Percentiles rank a stretch among this genome's conserved stretches.
phyloP scores from a whole-genome alignment of 495 filamentous ascomycete species.

The Penicillium pulvis region DNA sequence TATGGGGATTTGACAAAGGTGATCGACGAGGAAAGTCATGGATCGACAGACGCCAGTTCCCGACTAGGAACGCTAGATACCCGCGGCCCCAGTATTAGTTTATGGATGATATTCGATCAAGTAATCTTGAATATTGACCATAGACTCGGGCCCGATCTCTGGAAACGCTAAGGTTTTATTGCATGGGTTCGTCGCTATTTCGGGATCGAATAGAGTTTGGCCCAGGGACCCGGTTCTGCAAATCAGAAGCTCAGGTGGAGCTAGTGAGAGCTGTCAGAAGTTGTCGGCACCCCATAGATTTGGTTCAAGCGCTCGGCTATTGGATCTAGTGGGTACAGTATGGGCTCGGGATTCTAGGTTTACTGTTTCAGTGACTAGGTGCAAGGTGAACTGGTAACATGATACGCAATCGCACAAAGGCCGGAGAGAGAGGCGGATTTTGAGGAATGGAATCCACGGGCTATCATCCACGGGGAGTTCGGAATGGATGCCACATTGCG shows the following conservation, averaged over 20 bases:
- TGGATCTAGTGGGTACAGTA: not conserved
- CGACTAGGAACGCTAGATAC: constrained; percentile 1
- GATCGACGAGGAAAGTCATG: constrained; percentile 20
- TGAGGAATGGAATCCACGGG: constrained; percentile 9
- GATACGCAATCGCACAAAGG: not conserved
- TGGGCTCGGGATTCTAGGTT: not conserved
- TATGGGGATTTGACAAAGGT: constrained; percentile 4
- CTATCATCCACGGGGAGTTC: constrained; percentile 7
- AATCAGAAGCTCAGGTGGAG: constrained; percentile 9
- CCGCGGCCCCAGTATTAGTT: not conserved
- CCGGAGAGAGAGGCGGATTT: constrained; percentile 6
- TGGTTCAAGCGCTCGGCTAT: constrained; percentile 16
- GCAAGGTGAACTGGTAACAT: not conserved
- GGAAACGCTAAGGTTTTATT: not conserved
- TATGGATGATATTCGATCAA: too few relatives aligned
- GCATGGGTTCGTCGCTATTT: constrained; percentile 3
- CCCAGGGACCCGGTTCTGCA: constrained; percentile 4
- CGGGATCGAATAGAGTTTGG: constrained; percentile 7
- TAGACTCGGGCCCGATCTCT: not conserved
- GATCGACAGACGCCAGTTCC: constrained; percentile 20
- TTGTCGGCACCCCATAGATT: constrained; percentile 1
- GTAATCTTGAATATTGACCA: too few relatives aligned
- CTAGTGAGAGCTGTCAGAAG: constrained; percentile 24
- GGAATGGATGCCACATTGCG: constrained; percentile 8
- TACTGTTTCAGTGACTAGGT: not conserved